These are phyloP conservation scores for Alternaria atra DNA, from an alignment of 2,329 filamentous ascomycete genomes.

Conservation along the genomic window DNA sequence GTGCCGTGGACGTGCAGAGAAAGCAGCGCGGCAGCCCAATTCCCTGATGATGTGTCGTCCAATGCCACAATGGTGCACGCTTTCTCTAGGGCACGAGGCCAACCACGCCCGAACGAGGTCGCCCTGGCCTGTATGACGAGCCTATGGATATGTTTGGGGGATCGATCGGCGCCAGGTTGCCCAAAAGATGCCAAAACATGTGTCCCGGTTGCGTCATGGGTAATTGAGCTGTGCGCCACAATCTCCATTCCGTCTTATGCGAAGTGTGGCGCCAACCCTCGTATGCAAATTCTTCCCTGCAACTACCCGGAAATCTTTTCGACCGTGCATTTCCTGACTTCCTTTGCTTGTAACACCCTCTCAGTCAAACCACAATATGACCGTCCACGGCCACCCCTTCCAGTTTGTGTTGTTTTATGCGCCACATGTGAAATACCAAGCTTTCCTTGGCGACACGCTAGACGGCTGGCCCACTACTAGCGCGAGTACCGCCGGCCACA, in stretches of 20 bases:
- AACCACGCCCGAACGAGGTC: conserved; percentile 5
- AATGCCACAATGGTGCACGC: conserved; percentile 4
- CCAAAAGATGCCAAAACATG: conserved; percentile 12
- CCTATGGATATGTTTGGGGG: conserved; percentile 8
- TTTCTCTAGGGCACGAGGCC: not conserved
- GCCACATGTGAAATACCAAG: conserved; percentile 15
- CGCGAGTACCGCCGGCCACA: conserved; percentile 10
- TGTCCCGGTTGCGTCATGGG: conserved; percentile 25
- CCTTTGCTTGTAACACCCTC: not conserved
- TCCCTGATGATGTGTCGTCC: conserved; percentile 1
- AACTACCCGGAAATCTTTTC: not conserved
- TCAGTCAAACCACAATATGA: not conserved
- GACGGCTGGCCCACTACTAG: conserved; percentile 6
- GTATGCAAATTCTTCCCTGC: not conserved
- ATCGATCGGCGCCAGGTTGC: conserved; percentile 20
- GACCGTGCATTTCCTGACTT: not conserved
- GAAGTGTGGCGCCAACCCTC: conserved; percentile 9
- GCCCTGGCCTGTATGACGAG: conserved; percentile 18
- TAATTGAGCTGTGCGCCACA: conserved; percentile 20
- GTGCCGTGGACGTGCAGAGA: conserved; percentile 2
- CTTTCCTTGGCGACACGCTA: conserved; percentile 12
- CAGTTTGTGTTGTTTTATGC: not conserved
- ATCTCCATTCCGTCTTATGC: conserved; percentile 8
- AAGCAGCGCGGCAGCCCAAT: conserved; percentile 2
- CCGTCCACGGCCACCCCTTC: not conserved